Conservation (phyloP, 2,329 filamentous ascomycete species). For the Nothophoma quercina region DNA sequence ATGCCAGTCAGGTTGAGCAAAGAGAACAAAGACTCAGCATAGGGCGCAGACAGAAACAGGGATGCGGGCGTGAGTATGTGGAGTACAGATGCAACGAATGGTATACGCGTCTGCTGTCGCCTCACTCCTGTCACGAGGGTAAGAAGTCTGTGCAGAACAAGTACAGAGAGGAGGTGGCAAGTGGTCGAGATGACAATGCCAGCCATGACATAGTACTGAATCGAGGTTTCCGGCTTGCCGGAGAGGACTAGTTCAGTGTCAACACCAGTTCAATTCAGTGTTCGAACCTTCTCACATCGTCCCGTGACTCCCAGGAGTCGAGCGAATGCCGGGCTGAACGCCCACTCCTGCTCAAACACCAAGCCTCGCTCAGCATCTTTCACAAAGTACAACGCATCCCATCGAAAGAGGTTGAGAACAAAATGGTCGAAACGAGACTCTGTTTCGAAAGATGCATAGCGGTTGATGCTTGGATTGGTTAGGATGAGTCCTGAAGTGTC, state of each 20-base stretch:
- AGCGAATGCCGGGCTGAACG: conserved; percentile 71
- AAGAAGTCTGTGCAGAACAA: conserved; percentile 75
- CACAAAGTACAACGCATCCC: conserved; percentile 83
- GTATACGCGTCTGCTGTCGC: conserved; percentile 53
- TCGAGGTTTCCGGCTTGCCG: conserved; percentile 11
- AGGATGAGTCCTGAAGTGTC: conserved; percentile 76
- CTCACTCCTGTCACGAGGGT: conserved; percentile 55
- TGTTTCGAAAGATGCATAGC: conserved; percentile 27
- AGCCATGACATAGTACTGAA: conserved; percentile 54
- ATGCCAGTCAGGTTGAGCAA: conserved; percentile 78
- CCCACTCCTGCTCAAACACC: conserved; percentile 84
- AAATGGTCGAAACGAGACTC: conserved; percentile 47
- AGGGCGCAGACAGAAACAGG: conserved; percentile 87
- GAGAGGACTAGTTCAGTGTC: conserved; percentile 48
- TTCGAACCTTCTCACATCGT: conserved; percentile 47
- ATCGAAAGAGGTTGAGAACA: conserved; percentile 70
- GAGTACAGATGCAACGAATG: conserved; percentile 74
- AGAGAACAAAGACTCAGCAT: conserved; percentile 81
- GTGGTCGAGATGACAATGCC: conserved; percentile 73
- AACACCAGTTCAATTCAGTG: conserved; percentile 21
- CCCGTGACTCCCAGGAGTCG: conserved; percentile 52
- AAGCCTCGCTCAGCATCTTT: conserved; percentile 69
- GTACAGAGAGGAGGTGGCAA: conserved; percentile 78
- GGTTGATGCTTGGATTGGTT: conserved; percentile 42
- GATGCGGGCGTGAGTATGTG: conserved; percentile 89